Base-by-base conservation (phyloP, 768 basidiomycete genomes). In the Saitozyma podzolica region DNA sequence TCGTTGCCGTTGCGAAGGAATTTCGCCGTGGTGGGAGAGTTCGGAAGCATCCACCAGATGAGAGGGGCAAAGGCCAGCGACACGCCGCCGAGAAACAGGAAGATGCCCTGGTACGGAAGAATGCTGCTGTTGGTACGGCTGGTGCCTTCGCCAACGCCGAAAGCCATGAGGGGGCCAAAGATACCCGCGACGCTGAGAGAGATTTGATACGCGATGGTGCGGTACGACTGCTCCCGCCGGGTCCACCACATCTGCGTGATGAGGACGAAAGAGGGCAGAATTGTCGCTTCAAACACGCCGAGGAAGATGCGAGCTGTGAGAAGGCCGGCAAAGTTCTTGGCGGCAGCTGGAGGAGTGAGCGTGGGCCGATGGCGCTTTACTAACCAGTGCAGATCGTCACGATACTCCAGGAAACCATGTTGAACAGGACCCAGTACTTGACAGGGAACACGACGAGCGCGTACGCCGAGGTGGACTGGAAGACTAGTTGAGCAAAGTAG, bases 221-320 rank as follows among this genome's bases (percentile, higher is more conserved):
- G 59, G 51, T 62, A 67, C 6, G 66, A 53, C 39, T 61, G 59
- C 53, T 61, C 59, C 29, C 72, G 56, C 59, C 72, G 62, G 13
- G 54, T 52, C 63, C 66, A 74, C 72, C 72, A 74, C 72, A 74
- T 74, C 54, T 71, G 82, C 82, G 82, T 84, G 55, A 84, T 66
- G 40, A 72, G 49, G 56, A 84, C 82, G 71, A 84, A 84, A 53
- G 80, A 81, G 8, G 83, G 83, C 43, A 83, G 80, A 20, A 84
- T 82, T 2, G 82, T 82, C 37, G 83, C 82, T 59, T 83, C 82
- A 58, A 83, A 82, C 2, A 41, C 17, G 61, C 83, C 83, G 60
- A 84, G 57, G 16, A 66, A 43, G 29, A 67, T 50, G 37, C 62
- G 62, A 52, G 54, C 54, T n/a, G 61, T 52, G 40, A 67, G 42